A percentile compares a stretch with the other conserved stretches of the same genome.
phyloP scores from a whole-genome alignment of 192 early-diverging fungal genomes.

The Anaeromyces robustus region DNA sequence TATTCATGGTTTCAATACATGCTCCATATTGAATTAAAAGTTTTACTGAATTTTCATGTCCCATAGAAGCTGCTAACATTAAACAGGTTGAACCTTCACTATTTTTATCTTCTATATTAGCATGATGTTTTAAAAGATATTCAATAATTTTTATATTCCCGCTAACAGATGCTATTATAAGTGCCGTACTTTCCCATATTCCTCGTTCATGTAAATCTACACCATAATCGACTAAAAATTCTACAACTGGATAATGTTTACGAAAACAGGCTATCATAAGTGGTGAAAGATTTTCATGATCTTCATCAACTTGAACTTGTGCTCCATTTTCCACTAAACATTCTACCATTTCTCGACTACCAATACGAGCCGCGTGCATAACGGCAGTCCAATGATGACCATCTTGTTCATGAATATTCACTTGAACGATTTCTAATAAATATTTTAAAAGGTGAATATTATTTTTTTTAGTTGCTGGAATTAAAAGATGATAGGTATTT shows the following conservation, averaged over 20 bases:
- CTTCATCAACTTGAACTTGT: no score
- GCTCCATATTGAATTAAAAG: neutral
- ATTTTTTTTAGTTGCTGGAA: neutral
- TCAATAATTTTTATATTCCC: neutral
- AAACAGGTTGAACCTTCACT: neutral
- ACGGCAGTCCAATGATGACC: neutral
- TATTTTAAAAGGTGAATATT: neutral
- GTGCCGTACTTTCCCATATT: neutral
- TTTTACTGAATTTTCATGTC: neutral
- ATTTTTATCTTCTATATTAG: neutral
- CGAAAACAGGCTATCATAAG: no score
- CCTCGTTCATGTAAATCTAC: neutral
- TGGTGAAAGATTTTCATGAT: no score
- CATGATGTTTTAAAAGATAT: neutral
- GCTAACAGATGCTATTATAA: neutral
- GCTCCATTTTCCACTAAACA: neutral
- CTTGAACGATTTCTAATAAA: neutral
- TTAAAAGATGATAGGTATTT: neutral
- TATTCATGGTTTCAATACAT: neutral
- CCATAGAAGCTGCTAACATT: neutral
- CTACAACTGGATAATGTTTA: no score
- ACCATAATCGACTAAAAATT: neutral
- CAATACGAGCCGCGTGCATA: neutral
- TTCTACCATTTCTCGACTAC: neutral
- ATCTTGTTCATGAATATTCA: neutral